Conservation (phyloP, 805 yeast genomes). For the Saccharomycopsis capsularis region DNA sequence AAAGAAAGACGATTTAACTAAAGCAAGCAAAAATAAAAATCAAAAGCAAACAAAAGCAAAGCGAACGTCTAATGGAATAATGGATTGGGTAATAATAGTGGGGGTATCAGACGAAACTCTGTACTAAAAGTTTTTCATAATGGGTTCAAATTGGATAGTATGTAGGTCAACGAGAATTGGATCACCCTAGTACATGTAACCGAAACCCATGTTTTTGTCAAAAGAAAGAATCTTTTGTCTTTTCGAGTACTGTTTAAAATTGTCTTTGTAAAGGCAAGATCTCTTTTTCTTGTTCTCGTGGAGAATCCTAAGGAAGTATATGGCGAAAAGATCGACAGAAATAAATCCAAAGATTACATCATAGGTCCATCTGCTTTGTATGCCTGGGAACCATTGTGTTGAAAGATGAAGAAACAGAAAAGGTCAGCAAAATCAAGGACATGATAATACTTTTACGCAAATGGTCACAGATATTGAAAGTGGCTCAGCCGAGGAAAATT, state of each 20-base stretch:
- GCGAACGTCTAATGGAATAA: no score
- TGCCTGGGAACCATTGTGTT: background rate
- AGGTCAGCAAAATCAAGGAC: constrained; percentile 55
- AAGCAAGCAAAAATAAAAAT: no score
- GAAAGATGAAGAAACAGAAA: constrained; percentile 41
- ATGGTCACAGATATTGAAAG: constrained; percentile 58
- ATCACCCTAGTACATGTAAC: constrained; percentile 15
- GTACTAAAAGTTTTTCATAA: no score
- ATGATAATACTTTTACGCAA: constrained; percentile 49
- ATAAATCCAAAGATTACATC: background rate
- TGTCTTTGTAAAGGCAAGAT: constrained; percentile 13
- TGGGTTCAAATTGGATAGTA: no score
- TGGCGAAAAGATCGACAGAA: constrained; percentile 25
- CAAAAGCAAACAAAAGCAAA: no score
- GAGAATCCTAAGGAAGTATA: constrained; percentile 32
- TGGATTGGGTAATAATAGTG: no score
- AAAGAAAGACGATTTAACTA: no score
- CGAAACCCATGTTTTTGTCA: constrained; percentile 19
- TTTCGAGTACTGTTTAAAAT: constrained; percentile 9
- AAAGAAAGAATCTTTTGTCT: constrained; percentile 15
- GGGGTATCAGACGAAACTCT: no score
- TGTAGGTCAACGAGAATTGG: no score
- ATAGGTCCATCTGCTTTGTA: background rate
- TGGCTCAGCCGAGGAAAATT: constrained; percentile 55
- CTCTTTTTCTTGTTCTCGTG: constrained; percentile 27